Conservation (phyloP, 2,329 filamentous ascomycete species). For the Penicillium sp. region DNA sequence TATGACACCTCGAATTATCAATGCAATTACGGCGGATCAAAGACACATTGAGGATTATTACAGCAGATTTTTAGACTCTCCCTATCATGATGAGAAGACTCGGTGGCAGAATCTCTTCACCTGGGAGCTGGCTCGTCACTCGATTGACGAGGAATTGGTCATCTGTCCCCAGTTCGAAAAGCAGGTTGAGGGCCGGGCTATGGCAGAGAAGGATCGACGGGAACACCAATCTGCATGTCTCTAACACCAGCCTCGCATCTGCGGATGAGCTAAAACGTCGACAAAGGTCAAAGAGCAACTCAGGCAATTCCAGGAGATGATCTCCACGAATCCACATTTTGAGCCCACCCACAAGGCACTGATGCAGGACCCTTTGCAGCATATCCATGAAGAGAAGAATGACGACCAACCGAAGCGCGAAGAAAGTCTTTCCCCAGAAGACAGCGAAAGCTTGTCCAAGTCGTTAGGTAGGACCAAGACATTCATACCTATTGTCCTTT, state of each 20-base stretch:
- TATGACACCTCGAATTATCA: conserved; percentile 17
- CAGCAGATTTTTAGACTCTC: conserved; percentile 35
- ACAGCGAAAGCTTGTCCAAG: conserved; percentile 32
- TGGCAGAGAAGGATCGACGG: conserved; percentile 44
- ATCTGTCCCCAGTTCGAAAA: conserved; percentile 50
- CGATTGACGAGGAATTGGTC: conserved; percentile 46
- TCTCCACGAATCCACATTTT: conserved; percentile 36
- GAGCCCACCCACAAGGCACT: conserved; percentile 37
- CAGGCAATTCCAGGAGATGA: conserved; percentile 44
- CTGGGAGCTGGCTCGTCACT: conserved; percentile 47
- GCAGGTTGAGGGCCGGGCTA: conserved; percentile 37
- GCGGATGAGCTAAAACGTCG: background rate
- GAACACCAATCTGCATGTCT: conserved; percentile 35
- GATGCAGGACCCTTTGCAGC: conserved; percentile 37
- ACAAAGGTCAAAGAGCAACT: conserved; percentile 46
- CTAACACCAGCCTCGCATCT: background rate
- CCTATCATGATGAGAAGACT: conserved; percentile 28
- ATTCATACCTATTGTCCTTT: background rate
- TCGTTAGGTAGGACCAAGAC: conserved; percentile 47
- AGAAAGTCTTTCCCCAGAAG: conserved; percentile 27
- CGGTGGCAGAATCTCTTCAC: conserved; percentile 45
- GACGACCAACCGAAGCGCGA: conserved; percentile 47
- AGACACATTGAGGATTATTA: conserved; percentile 37
- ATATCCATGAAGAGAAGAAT: conserved; percentile 48
- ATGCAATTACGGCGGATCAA: conserved; percentile 37